Evolutionary conservation across 495 filamentous ascomycete species (phyloP).

Genomic region (Hypoxylon fragiforme): DNA sequence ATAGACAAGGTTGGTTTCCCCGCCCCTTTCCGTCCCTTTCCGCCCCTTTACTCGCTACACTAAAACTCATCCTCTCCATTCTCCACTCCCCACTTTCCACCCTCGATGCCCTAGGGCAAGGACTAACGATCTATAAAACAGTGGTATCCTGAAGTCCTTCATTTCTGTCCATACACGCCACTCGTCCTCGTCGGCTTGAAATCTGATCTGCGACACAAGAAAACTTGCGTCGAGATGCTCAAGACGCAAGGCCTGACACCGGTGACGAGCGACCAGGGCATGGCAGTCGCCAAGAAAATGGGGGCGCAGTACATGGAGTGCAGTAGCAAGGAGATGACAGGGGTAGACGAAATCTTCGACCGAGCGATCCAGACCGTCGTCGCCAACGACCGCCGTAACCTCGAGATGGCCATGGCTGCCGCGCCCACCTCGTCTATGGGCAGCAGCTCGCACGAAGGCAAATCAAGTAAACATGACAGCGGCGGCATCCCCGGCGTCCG

Average conservation of each 20-base stretch:
- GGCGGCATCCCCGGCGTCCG: slow-evolving; percentile 39
- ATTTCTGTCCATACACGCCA: slow-evolving; percentile 97
- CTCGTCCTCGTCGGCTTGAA: slow-evolving; percentile 95
- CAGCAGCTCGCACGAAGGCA: slow-evolving; percentile 1
- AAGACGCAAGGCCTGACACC: slow-evolving; percentile 96
- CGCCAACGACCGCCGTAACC: slow-evolving; percentile 60
- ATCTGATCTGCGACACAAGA: slow-evolving; percentile 91
- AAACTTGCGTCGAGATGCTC: slow-evolving; percentile 95
- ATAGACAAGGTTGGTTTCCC: slow-evolving; percentile 92
- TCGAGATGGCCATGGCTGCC: slow-evolving; percentile 46
- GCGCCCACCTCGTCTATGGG: slow-evolving; percentile 29
- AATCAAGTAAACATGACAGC: slow-evolving; percentile 19
- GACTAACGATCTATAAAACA: slow-evolving; percentile 38
- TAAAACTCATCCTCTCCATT: slow-evolving; percentile 3
- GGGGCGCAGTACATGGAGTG: slow-evolving; percentile 94
- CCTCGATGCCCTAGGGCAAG: not conserved
- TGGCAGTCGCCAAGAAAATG: slow-evolving; percentile 87
- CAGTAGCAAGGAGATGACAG: slow-evolving; percentile 94
- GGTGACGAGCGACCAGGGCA: slow-evolving; percentile 87
- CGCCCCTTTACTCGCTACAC: too few species aligned
- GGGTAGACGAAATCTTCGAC: slow-evolving; percentile 94
- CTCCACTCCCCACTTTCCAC: not conserved
- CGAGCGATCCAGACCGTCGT: slow-evolving; percentile 86
- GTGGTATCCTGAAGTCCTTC: slow-evolving; percentile 99
- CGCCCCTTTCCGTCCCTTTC: too few species aligned